phyloP scores from a whole-genome alignment of 2,329 filamentous ascomycete species.

The Lachnellula hyalina region DNA sequence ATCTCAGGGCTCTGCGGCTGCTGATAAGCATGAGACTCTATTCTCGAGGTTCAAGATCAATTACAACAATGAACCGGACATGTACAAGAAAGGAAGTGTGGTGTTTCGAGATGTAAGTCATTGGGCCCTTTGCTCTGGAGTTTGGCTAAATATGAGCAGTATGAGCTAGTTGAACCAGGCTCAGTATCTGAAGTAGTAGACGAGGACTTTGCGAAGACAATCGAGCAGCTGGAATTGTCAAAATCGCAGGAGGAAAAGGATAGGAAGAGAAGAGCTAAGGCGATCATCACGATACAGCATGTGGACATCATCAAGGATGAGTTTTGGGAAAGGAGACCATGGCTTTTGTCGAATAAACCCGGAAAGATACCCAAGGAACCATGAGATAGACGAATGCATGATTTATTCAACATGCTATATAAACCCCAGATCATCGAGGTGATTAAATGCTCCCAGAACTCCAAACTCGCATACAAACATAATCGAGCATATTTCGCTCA shows the following conservation, averaged over 20 bases:
- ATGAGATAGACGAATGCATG: slow-evolving; percentile 15
- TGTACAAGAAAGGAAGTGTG: slow-evolving; percentile 90
- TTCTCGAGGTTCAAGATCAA: slow-evolving; percentile 88
- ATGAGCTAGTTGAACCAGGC: slow-evolving; percentile 61
- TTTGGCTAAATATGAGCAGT: slow-evolving; percentile 40
- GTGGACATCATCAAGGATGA: slow-evolving; percentile 92
- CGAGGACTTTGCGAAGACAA: slow-evolving; percentile 41
- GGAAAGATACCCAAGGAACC: slow-evolving; percentile 61
- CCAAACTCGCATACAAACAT: slow-evolving; percentile 13
- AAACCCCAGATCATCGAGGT: slow-evolving; percentile 11
- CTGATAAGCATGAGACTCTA: slow-evolving; percentile 94
- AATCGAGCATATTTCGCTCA: slow-evolving; percentile 6
- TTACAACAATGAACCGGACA: slow-evolving; percentile 93
- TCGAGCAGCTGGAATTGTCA: slow-evolving; percentile 55
- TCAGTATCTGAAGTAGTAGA: slow-evolving; percentile 34
- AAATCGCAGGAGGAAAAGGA: slow-evolving; percentile 82
- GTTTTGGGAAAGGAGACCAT: slow-evolving; percentile 86
- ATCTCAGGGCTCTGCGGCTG: slow-evolving; percentile 68
- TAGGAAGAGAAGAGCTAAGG: slow-evolving; percentile 74
- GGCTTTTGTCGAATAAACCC: slow-evolving; percentile 71
- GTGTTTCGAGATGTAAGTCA: slow-evolving; percentile 63
- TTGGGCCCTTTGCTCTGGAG: neutral
- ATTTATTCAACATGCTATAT: slow-evolving; percentile 9
- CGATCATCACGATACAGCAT: slow-evolving; percentile 75
- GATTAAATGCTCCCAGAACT: slow-evolving; percentile 18